Base-by-base conservation (phyloP, 2,329 filamentous ascomycete genomes). In the Arthroderma sp. region DNA sequence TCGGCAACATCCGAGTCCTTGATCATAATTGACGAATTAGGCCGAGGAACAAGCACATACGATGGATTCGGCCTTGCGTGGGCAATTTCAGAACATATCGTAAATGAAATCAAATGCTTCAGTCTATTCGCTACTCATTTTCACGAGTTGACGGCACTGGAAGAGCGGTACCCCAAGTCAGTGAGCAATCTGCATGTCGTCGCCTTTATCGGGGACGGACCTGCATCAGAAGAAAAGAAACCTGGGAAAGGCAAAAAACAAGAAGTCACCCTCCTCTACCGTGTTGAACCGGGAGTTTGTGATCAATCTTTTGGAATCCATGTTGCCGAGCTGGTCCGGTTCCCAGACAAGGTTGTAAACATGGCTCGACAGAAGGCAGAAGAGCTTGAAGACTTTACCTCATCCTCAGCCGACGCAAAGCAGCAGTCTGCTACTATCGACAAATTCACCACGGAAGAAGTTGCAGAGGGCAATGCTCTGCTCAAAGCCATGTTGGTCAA, bases 301-400 rank as follows among this genome's bases (percentile, higher is more conserved):
- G 93, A 98, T 71, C 93, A 98, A 74, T 93, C 87, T 59, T 98
- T 98, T 70, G 93, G 93, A 65, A 98, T 98, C 65, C 93, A 98
- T 73, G 94, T 98, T 13, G 93, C 93, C 0, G 93, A 98, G 74
- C 81, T 98, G 4, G 93, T 98, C 19, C 84, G 91, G 47, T 98
- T 98, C 75, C 93, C 93, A 0, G 85, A 89, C 65, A 98, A 98
- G 75, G 94, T 98, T 15, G 87, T 98, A 60, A 89, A 90, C 62
- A 98, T 98, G 94, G 93, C 93, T n/a, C 95, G 95, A 75, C 83
- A 93, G 65, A 98, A 98, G 76, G 93, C 93, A 0, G 93, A 97
- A 71, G 94, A 98, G 77, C 79, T 98, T 37, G 93, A 98, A 71
- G 93, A 98, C 70, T 98, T 98, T 56, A 72, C 71, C 0, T 67